Conservation (phyloP, 2,329 filamentous ascomycete species). For the Fusarium mangiferae region DNA sequence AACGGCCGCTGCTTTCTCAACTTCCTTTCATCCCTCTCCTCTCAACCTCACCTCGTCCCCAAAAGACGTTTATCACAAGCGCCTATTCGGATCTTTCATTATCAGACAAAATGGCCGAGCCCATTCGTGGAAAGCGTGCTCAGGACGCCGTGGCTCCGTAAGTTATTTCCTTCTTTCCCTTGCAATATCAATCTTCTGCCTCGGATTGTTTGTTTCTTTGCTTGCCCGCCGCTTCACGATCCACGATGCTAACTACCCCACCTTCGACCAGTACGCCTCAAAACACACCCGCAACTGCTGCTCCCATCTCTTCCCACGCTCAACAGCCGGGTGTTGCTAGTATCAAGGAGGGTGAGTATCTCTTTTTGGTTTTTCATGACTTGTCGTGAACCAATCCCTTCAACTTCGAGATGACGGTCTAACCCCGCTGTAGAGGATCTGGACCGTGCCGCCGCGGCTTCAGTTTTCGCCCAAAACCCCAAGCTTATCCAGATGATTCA, state of each 20-base stretch:
- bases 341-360: conserved; percentile 91
- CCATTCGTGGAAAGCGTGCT: conserved; percentile 71
- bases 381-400: conserved; percentile 13
- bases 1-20: conserved; percentile 49
- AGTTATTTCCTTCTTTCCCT: conserved; percentile 49
- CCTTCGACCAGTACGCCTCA: conserved; percentile 86
- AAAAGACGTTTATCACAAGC: conserved; percentile 46
- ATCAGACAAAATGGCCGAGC: conserved; percentile 66
- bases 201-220: conserved; percentile 32
- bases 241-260: conserved; percentile 53
- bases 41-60: conserved; percentile 45
- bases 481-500: conserved; percentile 97
- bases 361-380: not conserved
- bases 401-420: conserved; percentile 15
- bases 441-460: conserved; percentile 86
- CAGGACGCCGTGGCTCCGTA: conserved; percentile 68
- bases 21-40: conserved; percentile 48
- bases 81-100: conserved; percentile 40
- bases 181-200: conserved; percentile 17
- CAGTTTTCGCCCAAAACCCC: conserved; percentile 95
- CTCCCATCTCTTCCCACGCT: conserved; percentile 96
- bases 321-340: conserved; percentile 93
- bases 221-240: conserved; percentile 33
- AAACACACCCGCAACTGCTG: conserved; percentile 95
- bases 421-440: conserved; percentile 76